Percentiles rank a stretch among this genome's conserved stretches.
phyloP scores from a whole-genome alignment of 108 stramenopile genomes.

The Pseudonitzschia pungens region DNA sequence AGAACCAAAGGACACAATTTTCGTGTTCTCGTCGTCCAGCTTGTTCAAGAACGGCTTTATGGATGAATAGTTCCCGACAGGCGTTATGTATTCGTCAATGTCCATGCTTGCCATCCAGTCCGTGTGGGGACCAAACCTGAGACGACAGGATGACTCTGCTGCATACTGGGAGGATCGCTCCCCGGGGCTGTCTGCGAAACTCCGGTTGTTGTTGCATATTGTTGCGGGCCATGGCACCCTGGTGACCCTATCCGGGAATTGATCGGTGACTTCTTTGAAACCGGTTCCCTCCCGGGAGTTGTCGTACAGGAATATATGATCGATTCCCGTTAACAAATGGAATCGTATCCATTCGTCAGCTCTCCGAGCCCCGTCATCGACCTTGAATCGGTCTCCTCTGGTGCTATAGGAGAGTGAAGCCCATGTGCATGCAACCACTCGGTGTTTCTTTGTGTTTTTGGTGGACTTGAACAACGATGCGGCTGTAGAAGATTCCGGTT shows the following conservation, averaged over 20 bases:
- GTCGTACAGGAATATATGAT: slow-evolving; percentile 86
- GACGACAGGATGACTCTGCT: slow-evolving; percentile 74
- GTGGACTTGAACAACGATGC: slow-evolving; percentile 5
- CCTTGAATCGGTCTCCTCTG: slow-evolving; percentile 43
- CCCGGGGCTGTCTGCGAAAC: slow-evolving; percentile 59
- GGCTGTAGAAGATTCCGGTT: not conserved
- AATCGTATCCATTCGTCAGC: slow-evolving; percentile 82
- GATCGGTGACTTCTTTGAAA: slow-evolving; percentile 21
- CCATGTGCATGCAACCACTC: slow-evolving; percentile 72
- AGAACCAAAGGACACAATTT: slow-evolving; percentile 43
- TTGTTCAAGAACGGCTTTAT: slow-evolving; percentile 23
- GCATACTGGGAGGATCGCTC: slow-evolving; percentile 81
- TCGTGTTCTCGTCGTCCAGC: slow-evolving; percentile 30
- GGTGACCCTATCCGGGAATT: slow-evolving; percentile 52
- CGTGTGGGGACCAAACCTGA: slow-evolving; percentile 63
- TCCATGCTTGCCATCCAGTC: slow-evolving; percentile 82
- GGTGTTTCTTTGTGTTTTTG: slow-evolving; percentile 41
- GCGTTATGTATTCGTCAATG: slow-evolving; percentile 79
- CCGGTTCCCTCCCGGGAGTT: slow-evolving; percentile 50
- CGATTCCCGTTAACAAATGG: slow-evolving; percentile 79
- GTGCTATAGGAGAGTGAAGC: slow-evolving; percentile 65
- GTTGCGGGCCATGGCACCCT: slow-evolving; percentile 65
- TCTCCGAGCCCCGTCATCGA: slow-evolving; percentile 52
- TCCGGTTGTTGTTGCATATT: slow-evolving; percentile 82
- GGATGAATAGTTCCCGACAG: slow-evolving; percentile 46